Conservation (phyloP, 495 filamentous ascomycete genomes). For the Coniosporium apollinis region DNA sequence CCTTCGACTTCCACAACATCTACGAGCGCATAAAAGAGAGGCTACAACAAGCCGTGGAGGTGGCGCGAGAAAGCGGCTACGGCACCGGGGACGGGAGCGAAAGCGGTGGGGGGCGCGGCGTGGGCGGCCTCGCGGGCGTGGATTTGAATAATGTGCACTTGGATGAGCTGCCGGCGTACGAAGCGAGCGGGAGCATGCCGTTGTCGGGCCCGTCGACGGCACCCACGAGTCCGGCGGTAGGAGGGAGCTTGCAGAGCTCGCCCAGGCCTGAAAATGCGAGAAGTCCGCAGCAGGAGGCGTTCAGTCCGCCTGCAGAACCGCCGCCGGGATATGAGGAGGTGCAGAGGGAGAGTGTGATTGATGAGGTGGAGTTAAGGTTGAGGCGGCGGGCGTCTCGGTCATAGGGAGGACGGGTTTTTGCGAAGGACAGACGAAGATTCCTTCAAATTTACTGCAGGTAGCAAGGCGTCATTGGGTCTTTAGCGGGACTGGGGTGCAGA, state of each 20-base stretch:
- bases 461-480: too few species aligned
- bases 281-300: constrained; percentile 14
- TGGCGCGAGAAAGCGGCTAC: constrained; percentile 35
- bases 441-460: too few species aligned
- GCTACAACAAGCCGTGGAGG: constrained; percentile 59
- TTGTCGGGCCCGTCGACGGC: constrained; percentile 1
- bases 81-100: constrained; percentile 17
- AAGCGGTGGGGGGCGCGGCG: constrained; percentile 12
- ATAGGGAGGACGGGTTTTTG: too few species aligned
- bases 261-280: constrained; percentile 4
- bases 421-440: too few species aligned
- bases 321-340: constrained; percentile 90
- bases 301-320: constrained; percentile 51
- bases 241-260: constrained; percentile 7
- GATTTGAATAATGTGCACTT: constrained; percentile 46
- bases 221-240: not conserved
- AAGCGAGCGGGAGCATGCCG: constrained; percentile 13
- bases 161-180: constrained; percentile 78
- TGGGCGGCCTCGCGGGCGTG: constrained; percentile 31
- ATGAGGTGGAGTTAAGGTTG: constrained; percentile 34
- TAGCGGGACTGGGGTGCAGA: too few species aligned
- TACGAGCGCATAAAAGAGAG: constrained; percentile 78
- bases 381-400: constrained; percentile 3
- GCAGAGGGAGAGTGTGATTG: constrained; percentile 59
- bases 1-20: constrained; percentile 72